Percentiles rank a stretch among this genome's conserved stretches.
Conservation (phyloP, 2,329 filamentous ascomycete species). For the Aspergillus pseudotamarii region DNA sequence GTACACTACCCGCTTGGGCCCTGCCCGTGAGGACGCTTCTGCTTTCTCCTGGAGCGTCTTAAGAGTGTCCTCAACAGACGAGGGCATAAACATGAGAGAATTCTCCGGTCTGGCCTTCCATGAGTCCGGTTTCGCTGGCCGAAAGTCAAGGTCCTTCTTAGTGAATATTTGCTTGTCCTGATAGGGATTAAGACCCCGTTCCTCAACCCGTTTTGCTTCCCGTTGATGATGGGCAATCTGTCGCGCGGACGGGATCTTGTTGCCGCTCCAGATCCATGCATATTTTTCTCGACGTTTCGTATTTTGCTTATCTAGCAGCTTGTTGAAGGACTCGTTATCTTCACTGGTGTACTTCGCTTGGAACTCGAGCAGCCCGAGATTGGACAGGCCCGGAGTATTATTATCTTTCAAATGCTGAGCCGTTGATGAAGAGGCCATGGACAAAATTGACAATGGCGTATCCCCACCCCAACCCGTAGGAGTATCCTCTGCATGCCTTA, state of each 20-base stretch:
- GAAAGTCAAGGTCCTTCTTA: conserved; percentile 63
- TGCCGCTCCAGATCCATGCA: conserved; percentile 84
- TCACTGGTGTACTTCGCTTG: conserved; percentile 95
- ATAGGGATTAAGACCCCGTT: conserved; percentile 60
- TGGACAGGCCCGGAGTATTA: conserved; percentile 63
- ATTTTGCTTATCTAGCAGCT: conserved; percentile 87
- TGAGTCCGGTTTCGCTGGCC: conserved; percentile 74
- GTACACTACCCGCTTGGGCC: conserved; percentile 77
- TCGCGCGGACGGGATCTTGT: conserved; percentile 72
- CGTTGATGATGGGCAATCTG: conserved; percentile 58
- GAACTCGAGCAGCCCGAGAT: conserved; percentile 80
- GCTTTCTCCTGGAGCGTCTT: conserved; percentile 68
- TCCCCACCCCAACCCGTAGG: conserved; percentile 65
- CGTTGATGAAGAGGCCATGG: conserved; percentile 36
- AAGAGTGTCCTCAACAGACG: conserved; percentile 54
- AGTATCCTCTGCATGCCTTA: conserved; percentile 26
- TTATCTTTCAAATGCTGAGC: conserved; percentile 37
- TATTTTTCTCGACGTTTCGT: conserved; percentile 81
- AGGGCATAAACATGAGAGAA: conserved; percentile 75
- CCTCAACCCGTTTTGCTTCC: conserved; percentile 72
- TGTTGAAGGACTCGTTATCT: conserved; percentile 97
- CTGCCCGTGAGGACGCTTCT: conserved; percentile 71
- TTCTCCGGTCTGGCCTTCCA: conserved; percentile 80
- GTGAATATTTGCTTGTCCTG: conserved; percentile 64
- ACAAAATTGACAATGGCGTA: conserved; percentile 67